Conservation (phyloP, 495 filamentous ascomycete species). For the Aspergillus biplanus region DNA sequence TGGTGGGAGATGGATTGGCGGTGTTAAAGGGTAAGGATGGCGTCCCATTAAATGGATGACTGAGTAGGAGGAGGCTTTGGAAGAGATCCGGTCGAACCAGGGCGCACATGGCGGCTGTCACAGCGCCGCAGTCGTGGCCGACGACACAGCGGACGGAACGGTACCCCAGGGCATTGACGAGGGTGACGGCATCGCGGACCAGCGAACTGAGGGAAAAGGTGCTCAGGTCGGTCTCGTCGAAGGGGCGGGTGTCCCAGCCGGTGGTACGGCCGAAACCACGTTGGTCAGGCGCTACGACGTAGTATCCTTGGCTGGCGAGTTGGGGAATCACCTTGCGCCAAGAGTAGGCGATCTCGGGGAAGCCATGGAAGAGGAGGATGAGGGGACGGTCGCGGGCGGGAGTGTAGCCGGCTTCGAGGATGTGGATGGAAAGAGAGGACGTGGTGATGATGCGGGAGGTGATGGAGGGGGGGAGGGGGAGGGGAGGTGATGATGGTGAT, state of each 20-base stretch:
- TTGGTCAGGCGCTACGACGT: constrained; percentile 69
- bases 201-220: constrained; percentile 62
- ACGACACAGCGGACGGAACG: constrained; percentile 60
- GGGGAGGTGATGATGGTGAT: constrained; percentile 29
- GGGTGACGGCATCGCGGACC: constrained; percentile 63
- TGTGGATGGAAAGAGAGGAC: constrained; percentile 58
- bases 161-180: constrained; percentile 65
- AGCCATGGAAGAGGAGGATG: constrained; percentile 67
- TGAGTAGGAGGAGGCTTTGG: constrained; percentile 55
- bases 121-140: constrained; percentile 70
- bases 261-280: constrained; percentile 70
- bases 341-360: constrained; percentile 69
- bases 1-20: constrained; percentile 34
- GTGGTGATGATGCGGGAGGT: constrained; percentile 61
- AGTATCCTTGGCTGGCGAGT: constrained; percentile 59
- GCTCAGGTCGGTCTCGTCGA: constrained; percentile 54
- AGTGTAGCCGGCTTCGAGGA: constrained; percentile 56
- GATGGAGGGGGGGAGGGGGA: constrained; percentile 56
- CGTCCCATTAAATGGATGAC: constrained; percentile 58
- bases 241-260: constrained; percentile 59
- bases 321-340: constrained; percentile 66
- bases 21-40: constrained; percentile 56
- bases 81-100: constrained; percentile 69
- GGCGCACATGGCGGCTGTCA: constrained; percentile 61
- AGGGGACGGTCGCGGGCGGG: constrained; percentile 48